phyloP scores from a whole-genome alignment of 2,329 filamentous ascomycete genomes.

The Trichoderma brevicompactum region DNA sequence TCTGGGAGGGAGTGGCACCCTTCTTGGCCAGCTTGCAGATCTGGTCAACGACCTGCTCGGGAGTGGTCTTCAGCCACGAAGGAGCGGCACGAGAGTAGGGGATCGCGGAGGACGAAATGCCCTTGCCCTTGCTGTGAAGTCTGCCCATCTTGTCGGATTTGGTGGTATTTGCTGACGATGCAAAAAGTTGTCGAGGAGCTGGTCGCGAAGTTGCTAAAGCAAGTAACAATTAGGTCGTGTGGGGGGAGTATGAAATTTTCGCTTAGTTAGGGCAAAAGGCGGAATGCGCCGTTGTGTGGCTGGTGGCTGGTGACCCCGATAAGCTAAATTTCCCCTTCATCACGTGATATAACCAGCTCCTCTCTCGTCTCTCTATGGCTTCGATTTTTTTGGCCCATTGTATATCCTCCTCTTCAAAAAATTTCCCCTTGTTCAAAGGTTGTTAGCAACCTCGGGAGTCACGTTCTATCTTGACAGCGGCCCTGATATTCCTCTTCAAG shows the following conservation, averaged over 20 bases:
- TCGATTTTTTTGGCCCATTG: constrained; percentile 15
- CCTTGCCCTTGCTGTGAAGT: constrained; percentile 99
- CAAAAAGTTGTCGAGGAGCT: constrained; percentile 37
- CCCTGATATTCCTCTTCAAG: not conserved
- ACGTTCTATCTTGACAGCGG: too few relatives aligned
- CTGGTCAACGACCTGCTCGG: constrained; percentile 97
- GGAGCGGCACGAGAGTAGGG: constrained; percentile 94
- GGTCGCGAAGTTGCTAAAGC: constrained; percentile 35
- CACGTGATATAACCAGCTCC: constrained; percentile 20
- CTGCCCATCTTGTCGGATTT: constrained; percentile 77
- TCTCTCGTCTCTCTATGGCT: not conserved
- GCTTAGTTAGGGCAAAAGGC: constrained; percentile 52
- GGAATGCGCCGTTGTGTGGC: constrained; percentile 22
- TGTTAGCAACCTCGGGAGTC: too few relatives aligned
- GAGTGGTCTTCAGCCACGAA: constrained; percentile 98
- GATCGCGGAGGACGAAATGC: constrained; percentile 92
- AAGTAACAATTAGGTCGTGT: constrained; percentile 35
- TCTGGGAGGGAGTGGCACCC: constrained; percentile 97
- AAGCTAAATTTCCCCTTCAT: not conserved
- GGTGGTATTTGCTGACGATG: constrained; percentile 44
- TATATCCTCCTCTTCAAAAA: not conserved
- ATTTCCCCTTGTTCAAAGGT: not conserved
- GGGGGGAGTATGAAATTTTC: constrained; percentile 51
- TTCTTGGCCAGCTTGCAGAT: constrained; percentile 99
- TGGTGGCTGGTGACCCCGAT: not conserved